Evolutionary conservation across 257 asterid genomes (phyloP), one percentile per base, ranked within the genome.

Genomic region (Fraxinus quadrangulata): DNA sequence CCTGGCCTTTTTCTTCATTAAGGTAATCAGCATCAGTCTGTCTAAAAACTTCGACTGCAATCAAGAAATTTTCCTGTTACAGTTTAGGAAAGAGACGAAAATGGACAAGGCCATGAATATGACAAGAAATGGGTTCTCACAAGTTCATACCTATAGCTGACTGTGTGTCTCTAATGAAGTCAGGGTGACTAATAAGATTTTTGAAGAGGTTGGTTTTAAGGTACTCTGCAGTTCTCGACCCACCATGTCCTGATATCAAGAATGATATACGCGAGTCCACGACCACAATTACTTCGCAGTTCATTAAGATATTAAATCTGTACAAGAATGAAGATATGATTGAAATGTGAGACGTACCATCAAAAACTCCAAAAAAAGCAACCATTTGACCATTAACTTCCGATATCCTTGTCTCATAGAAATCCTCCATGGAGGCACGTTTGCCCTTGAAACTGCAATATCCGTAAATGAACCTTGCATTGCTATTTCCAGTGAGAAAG

Each of bases 361-460:
- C 97, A 80, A 83, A 91, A 83, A 91, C 93, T 71, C 95, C 97
- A 59, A 91, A 92, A 80, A 92, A 89, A 37, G 90, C 97, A 81
- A 91, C 95, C 90, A 88, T 91, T 78, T 89, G 88, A 21, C 97
- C 97, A 70, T 89, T 91, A 78, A 92, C 90, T 84, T 89, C 94
- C 2, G 92, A 85, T 75, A 92, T 85, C 65, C 85, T 80, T 31
- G 89, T 85, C 83, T 91, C 97, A n/a, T 79, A 90, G 78, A 84
- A 92, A 83, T 92, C 97, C 87, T 92, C 97, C 97, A 92, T 92
- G 63, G 96, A 85, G 17, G 93, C 81, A 39, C 97, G 88, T 77
- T 90, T 92, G 75, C 97, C 97, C 83, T 88, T 88, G 81, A 87
- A 89, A 84, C 91, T 89, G 33, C 93, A 87, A 85, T 90, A 90